phyloP scores from a whole-genome alignment of 495 filamentous ascomycete species.

The Penicillium mononematosum region DNA sequence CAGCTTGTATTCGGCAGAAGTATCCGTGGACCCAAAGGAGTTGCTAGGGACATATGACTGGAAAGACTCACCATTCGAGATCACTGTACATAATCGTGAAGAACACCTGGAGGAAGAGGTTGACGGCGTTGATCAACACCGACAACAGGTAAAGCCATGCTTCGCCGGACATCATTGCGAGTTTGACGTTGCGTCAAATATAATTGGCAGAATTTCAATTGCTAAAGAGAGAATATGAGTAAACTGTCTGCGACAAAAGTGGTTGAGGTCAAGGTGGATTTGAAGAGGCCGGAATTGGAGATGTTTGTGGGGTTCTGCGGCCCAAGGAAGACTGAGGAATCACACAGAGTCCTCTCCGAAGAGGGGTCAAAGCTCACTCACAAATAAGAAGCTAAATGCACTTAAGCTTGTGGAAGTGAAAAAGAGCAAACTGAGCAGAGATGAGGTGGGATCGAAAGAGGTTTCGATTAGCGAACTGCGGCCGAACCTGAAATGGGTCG shows the following conservation, averaged over 20 bases:
- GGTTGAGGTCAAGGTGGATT: slow-evolving; percentile 16
- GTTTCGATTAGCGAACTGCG: slow-evolving; percentile 25
- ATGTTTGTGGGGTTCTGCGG: slow-evolving; percentile 28
- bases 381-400: slow-evolving; percentile 14
- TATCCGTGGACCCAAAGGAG: background rate
- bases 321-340: slow-evolving; percentile 24
- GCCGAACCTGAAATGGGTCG: slow-evolving; percentile 26
- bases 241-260: slow-evolving; percentile 7
- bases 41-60: background rate
- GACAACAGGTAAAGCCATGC: slow-evolving; percentile 98
- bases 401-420: slow-evolving; percentile 1
- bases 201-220: slow-evolving; percentile 11
- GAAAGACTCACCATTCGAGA: slow-evolving; percentile 79
- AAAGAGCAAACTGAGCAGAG: slow-evolving; percentile 2
- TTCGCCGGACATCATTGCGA: slow-evolving; percentile 87
- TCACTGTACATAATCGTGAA: slow-evolving; percentile 99
- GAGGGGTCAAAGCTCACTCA: slow-evolving; percentile 19
- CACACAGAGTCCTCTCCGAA: slow-evolving; percentile 12
- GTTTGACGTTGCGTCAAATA: slow-evolving; percentile 11
- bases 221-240: slow-evolving; percentile 13
- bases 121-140: slow-evolving; percentile 99
- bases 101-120: slow-evolving; percentile 99
- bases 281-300: slow-evolving; percentile 30
- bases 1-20: slow-evolving; percentile 20
- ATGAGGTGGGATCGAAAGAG: slow-evolving; percentile 12